Evolutionary conservation across 208 protist species (phyloP).

Genomic region (Leishmania guyanensis): DNA sequence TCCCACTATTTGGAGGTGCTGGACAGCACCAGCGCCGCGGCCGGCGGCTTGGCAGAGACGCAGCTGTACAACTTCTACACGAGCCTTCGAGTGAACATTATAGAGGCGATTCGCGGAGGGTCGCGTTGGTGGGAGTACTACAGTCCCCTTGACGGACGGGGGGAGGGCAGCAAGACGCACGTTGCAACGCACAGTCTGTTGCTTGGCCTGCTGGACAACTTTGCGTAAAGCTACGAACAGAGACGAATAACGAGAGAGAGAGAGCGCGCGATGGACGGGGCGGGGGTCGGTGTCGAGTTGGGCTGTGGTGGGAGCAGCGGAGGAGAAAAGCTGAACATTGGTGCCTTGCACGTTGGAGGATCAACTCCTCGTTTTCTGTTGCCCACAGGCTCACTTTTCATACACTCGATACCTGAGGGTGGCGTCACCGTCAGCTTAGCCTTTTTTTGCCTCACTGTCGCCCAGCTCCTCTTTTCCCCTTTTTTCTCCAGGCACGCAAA

Average conservation of each 20-base stretch:
- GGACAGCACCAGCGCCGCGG: conserved; percentile 7
- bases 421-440: not conserved
- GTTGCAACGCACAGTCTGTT: conserved; percentile 62
- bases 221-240: conserved; percentile 29
- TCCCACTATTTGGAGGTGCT: conserved; percentile 52
- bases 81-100: conserved; percentile 40
- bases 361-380: not conserved
- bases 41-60: conserved; percentile 5
- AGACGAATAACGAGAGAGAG: not conserved
- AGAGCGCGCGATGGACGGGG: too few relatives aligned
- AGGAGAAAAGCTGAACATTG: not conserved
- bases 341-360: not conserved
- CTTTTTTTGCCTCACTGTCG: not conserved
- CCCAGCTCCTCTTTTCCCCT: not conserved
- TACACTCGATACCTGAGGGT: not conserved
- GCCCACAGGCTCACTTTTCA: not conserved
- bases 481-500: not conserved
- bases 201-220: conserved; percentile 60
- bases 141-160: conserved; percentile 66
- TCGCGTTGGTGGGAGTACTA: conserved; percentile 72
- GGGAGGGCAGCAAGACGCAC: conserved; percentile 79
- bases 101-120: conserved; percentile 45
- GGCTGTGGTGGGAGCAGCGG: not conserved
- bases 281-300: not conserved
- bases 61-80: conserved; percentile 43